phyloP scores from a whole-genome alignment of 768 basidiomycete genomes.

The Lyophyllum shimeji region DNA sequence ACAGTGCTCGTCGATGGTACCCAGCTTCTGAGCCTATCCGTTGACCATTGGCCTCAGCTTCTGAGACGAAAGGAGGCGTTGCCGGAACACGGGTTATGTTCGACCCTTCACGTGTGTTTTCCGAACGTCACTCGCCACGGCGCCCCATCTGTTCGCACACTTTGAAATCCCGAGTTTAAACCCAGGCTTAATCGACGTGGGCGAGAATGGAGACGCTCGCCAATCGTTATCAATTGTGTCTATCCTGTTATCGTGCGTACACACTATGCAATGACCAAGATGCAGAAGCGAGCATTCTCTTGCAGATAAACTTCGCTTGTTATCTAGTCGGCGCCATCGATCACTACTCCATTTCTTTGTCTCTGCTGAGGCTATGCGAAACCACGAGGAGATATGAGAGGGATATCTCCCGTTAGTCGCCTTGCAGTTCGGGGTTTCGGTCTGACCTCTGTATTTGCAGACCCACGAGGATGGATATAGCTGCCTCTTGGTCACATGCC shows the following conservation, averaged over 20 bases:
- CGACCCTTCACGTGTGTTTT: constrained; percentile 3
- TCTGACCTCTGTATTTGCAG: background rate
- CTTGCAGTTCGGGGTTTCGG: constrained; percentile 14
- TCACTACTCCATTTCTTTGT: background rate
- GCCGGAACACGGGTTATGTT: background rate
- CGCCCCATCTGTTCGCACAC: background rate
- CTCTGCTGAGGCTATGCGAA: constrained; percentile 3
- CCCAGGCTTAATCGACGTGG: constrained; percentile 1
- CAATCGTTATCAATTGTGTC: background rate
- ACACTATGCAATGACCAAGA: background rate
- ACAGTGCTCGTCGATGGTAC: background rate
- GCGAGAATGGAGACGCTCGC: background rate
- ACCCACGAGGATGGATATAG: constrained; percentile 14
- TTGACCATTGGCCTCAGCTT: too few species aligned
- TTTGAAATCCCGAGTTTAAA: background rate
- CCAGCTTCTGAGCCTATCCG: background rate
- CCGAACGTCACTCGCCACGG: background rate
- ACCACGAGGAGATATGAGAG: constrained; percentile 12
- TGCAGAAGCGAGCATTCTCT: constrained; percentile 1
- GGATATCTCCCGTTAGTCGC: constrained; percentile 1
- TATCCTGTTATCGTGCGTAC: background rate
- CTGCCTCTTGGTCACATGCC: constrained; percentile 30
- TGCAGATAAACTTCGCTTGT: constrained; percentile 6
- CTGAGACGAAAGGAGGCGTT: background rate
- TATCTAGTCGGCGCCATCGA: constrained; percentile 4